Evolutionary conservation across 768 basidiomycete species (phyloP).

Genomic region (Termitomyces sp.): DNA sequence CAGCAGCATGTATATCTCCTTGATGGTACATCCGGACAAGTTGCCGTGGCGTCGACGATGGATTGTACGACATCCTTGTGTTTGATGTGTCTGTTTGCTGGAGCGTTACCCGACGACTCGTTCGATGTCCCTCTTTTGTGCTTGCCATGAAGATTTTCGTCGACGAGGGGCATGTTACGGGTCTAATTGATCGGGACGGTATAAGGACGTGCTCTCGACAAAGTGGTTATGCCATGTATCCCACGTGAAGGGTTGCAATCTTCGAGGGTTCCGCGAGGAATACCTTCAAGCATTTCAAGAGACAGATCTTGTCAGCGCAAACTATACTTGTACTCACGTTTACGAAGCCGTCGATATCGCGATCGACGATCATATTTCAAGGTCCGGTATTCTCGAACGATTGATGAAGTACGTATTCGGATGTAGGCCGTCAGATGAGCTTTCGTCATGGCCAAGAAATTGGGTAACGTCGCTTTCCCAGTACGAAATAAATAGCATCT

Average conservation of each 20-base stretch:
- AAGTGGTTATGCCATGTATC: not conserved
- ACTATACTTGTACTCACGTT: not conserved
- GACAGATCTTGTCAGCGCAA: not conserved
- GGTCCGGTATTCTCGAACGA: not conserved
- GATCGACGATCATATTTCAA: not conserved
- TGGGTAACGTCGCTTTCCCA: not conserved
- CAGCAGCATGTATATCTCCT: too few relatives aligned
- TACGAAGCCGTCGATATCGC: not conserved
- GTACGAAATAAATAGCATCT: not conserved
- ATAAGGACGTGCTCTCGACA: not conserved
- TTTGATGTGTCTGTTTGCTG: too few relatives aligned
- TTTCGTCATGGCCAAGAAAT: not conserved
- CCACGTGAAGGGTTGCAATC: not conserved
- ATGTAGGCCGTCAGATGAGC: not conserved
- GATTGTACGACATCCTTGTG: not conserved
- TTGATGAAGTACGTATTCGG: not conserved
- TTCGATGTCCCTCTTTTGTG: not conserved
- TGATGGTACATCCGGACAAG: too few relatives aligned
- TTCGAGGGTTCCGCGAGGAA: not conserved
- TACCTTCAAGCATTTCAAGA: not conserved
- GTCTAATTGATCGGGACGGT: not conserved
- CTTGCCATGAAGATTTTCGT: not conserved
- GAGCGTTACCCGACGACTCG: not conserved
- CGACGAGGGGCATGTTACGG: not conserved
- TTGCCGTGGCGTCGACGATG: too few relatives aligned